Evolutionary conservation across 768 basidiomycete species (phyloP).

Genomic region (Russula abietina): DNA sequence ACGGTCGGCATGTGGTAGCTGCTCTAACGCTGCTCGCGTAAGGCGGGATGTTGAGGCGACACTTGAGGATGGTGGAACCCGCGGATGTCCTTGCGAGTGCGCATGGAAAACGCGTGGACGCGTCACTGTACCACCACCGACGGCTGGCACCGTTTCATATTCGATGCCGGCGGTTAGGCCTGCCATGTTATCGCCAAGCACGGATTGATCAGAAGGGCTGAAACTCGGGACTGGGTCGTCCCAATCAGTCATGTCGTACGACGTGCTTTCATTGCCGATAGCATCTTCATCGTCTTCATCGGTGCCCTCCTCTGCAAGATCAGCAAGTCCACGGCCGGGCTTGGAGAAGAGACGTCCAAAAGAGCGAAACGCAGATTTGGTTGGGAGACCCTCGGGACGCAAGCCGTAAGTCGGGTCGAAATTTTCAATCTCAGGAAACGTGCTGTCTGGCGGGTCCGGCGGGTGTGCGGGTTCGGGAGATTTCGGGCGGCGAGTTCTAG

Average conservation of each 20-base stretch:
- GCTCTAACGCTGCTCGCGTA: slow-evolving; percentile 6
- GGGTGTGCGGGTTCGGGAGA: slow-evolving; percentile 31
- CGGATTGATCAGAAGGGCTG: slow-evolving; percentile 40
- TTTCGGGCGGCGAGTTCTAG: slow-evolving; percentile 19
- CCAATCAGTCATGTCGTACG: slow-evolving; percentile 69
- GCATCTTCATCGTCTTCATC: slow-evolving; percentile 40
- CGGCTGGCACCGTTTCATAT: slow-evolving; percentile 86
- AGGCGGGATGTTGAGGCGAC: slow-evolving; percentile 20
- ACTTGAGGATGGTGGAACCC: slow-evolving; percentile 29
- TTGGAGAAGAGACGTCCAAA: slow-evolving; percentile 70
- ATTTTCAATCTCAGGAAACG: slow-evolving; percentile 67
- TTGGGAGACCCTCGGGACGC: slow-evolving; percentile 84
- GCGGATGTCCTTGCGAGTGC: slow-evolving; percentile 64
- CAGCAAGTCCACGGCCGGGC: slow-evolving; percentile 63
- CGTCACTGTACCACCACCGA: slow-evolving; percentile 83
- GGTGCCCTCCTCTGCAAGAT: slow-evolving; percentile 63
- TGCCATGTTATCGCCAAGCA: slow-evolving; percentile 30
- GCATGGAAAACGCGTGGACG: slow-evolving; percentile 83
- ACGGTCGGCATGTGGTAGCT: slow-evolving; percentile 8
- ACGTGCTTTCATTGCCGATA: slow-evolving; percentile 37
- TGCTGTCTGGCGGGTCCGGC: slow-evolving; percentile 29
- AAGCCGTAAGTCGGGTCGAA: slow-evolving; percentile 97
- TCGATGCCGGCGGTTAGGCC: slow-evolving; percentile 46
- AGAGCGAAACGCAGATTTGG: slow-evolving; percentile 72
- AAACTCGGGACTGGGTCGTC: slow-evolving; percentile 48